Base-by-base conservation (phyloP, 2,329 filamentous ascomycete species). In the Huntiella abstrusa region DNA sequence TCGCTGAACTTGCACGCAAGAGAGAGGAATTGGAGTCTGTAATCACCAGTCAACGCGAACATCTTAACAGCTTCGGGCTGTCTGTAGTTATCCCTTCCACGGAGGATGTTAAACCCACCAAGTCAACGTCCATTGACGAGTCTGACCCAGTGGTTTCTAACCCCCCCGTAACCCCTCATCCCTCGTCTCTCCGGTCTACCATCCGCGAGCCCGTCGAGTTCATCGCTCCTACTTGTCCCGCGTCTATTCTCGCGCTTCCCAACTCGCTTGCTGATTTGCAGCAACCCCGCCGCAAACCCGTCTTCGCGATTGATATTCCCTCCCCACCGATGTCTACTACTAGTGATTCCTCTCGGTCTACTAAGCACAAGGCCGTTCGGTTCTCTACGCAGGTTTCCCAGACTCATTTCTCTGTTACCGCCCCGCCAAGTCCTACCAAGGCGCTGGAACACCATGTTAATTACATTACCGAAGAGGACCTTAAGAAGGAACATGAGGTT, bases 311-410 rank as follows among this genome's bases (percentile, higher is more conserved):
- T 3, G 44, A 41, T 28, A 34, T 46, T n/a, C 48, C 48, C 12
- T 49, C 48, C 4, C 41, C 48, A 2, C 48, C 44, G 1, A 17
- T 44, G 32, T 44, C 44, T 6, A 17, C 33, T 8, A 28, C 35
- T 32, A 34, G 33, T 12, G 48, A 41, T 7, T 28, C 12, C 17
- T 37, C 22, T 32, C 43, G 41, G 15, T 28, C 55, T 5, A 70
- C 67, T 54, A 62, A 66, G 33, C 62, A 61, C 36, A 85, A 83
- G 61, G 78, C 71, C 46, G 80, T 84, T 2, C 72, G 77, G 6
- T 84, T 84, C 54, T 81, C 80, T 3, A 71, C 78, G 1, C 70
- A 67, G 11, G 73, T 83, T 1, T 71, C 80, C 54, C 75, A 77
- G 6, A 72, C 75, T 1, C 77, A 77, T 0, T 77, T 77, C 51